These are phyloP conservation scores for Suhomyces wounanorum DNA, from an alignment of 1,139 yeast genomes.

Conservation along the genomic window DNA sequence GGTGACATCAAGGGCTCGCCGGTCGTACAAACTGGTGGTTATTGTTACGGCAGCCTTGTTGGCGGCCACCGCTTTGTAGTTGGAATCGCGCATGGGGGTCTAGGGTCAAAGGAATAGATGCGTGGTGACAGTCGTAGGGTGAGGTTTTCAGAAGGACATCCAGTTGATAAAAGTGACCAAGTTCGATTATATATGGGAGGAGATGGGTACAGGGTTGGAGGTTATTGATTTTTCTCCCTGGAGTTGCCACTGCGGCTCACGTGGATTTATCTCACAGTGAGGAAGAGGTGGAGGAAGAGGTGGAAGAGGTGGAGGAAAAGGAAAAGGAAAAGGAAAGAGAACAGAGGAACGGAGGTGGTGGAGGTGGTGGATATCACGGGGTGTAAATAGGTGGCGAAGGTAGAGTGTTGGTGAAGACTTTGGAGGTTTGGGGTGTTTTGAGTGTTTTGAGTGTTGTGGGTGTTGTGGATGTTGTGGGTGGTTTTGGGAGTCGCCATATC, in stretches of 20 bases:
- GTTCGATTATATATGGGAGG: not conserved
- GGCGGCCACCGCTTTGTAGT: slow-evolving; percentile 72
- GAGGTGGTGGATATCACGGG: not conserved
- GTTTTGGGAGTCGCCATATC: too few species aligned
- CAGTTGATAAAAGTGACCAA: not conserved
- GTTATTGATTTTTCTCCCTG: not conserved
- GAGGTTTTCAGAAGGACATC: not conserved
- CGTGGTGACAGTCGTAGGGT: not conserved
- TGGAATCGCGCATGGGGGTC: slow-evolving; percentile 78
- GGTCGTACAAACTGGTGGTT: slow-evolving; percentile 83
- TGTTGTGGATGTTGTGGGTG: too few species aligned
- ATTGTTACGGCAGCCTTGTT: slow-evolving; percentile 91
- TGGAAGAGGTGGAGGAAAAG: not conserved
- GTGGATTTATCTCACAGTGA: not conserved
- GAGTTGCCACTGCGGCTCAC: slow-evolving; percentile 8
- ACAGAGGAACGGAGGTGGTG: not conserved
- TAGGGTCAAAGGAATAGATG: not conserved
- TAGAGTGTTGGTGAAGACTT: too few species aligned
- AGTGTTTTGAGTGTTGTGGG: too few species aligned
- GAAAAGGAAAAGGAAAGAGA: not conserved
- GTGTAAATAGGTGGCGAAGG: not conserved
- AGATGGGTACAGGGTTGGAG: not conserved
- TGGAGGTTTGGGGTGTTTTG: too few species aligned
- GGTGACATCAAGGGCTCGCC: slow-evolving; percentile 90
- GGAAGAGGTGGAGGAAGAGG: not conserved